Evolutionary conservation across 331 rosid species (phyloP), one percentile per base, ranked within the genome.

Genomic region (Phaseolus coccineus): DNA sequence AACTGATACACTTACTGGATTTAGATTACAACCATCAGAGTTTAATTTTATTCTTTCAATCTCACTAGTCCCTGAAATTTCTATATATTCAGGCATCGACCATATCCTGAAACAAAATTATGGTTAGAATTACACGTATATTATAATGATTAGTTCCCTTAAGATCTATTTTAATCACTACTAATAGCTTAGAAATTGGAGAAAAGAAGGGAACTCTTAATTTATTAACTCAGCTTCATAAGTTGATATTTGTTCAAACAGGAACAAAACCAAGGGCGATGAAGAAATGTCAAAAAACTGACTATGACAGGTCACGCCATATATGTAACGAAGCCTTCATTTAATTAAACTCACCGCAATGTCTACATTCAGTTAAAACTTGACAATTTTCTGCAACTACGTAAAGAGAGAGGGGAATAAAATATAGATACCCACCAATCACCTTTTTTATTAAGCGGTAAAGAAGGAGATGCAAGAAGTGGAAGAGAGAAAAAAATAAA

Each of bases 101-200:
- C 90, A 89, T 86, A 92, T 87, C 94, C 97, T 95, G 97, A 77
- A 56, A 51, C 69, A 85, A 72, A 75, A 66, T n/a, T 48, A n/a
- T 66, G 63, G 71, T 76, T 67, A 79, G 77, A 67, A 80, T 58
- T 74, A 33, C 58, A 51, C 5, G 62, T 42, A 61, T 42, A 42
- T 68, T 44, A 69, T 69, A 58, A 66, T 28, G 9, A 59, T 40
- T 28, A 55, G 82, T 71, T 85, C 37, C 39, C 40, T 31, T 47
- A 53, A 68, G 74, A 81, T 66, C 31, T 47, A 61, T 73, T 44
- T 42, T 46, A 70, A 64, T 71, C 46, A 33, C 10, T 69, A 57
- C 51, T 28, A 51, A 63, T 0, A 73, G 61, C 66, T 22, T 40
- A 77, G 16, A 59, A 68, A 59, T 16, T 44, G 11, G 80, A 24